These are phyloP conservation scores for Lentithecium fluviatile DNA, from an alignment of 495 filamentous ascomycete genomes.

Conservation along the genomic window DNA sequence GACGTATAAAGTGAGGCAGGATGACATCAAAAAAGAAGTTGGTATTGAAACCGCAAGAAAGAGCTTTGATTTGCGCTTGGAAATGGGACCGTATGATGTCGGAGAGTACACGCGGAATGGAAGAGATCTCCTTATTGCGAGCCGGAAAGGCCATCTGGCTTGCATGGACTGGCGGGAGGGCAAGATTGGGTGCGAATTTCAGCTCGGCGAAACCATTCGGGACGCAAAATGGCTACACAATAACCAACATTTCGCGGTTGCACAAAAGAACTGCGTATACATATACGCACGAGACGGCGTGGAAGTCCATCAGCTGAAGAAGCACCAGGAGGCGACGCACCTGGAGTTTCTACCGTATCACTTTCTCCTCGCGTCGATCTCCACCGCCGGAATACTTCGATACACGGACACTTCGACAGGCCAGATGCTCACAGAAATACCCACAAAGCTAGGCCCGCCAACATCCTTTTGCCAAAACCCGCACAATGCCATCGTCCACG, in stretches of 20 bases:
- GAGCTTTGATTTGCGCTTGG: conserved; percentile 82
- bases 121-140: conserved; percentile 76
- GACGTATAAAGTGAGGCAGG: conserved; percentile 88
- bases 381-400: conserved; percentile 46
- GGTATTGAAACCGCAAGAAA: conserved; percentile 84
- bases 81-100: conserved; percentile 77
- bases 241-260: conserved; percentile 93
- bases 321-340: conserved; percentile 87
- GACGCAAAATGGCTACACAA: conserved; percentile 94
- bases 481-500: conserved; percentile 84
- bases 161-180: conserved; percentile 96
- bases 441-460: conserved; percentile 79
- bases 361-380: conserved; percentile 84
- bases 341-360: conserved; percentile 97
- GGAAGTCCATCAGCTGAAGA: conserved; percentile 84
- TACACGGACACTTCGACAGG: conserved; percentile 96
- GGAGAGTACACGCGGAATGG: conserved; percentile 86
- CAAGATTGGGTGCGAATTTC: conserved; percentile 84
- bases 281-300: conserved; percentile 90
- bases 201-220: conserved; percentile 82
- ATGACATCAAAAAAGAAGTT: conserved; percentile 74
- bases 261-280: conserved; percentile 94
- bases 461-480: conserved; percentile 84
- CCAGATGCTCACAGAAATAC: conserved; percentile 74
- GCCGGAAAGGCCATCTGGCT: conserved; percentile 91